Base-by-base conservation (phyloP, 2,329 filamentous ascomycete species). In the Colletotrichum spinosum region DNA sequence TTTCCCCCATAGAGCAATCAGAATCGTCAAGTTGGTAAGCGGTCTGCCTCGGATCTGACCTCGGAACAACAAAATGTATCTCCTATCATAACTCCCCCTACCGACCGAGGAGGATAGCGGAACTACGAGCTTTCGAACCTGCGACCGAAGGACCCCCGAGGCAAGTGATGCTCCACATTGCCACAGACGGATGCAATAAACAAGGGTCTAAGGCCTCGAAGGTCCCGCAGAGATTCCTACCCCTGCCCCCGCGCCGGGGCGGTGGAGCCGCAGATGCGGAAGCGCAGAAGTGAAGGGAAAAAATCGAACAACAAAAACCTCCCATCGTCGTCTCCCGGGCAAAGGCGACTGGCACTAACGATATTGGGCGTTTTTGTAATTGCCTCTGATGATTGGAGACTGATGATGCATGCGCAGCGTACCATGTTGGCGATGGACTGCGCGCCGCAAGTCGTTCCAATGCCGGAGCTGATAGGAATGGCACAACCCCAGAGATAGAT, bases 61-160 rank as follows among this genome's bases (percentile, higher is more conserved):
- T 67, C 59, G 53, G 64, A 34, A 11, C 11, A 25, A 25, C 9
- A 8, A 8, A 39, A 12, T 13, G 17, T 68, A 68, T 67, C 66
- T 60, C 66, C 66, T 68, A 68, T 68, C 66, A 66, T 55, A 68
- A 45, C 37, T 54, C 57, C 66, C 52, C 45, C 12, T 33, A 37
- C 25, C 44, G 41, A n/a, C 66, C 66, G 66, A 68, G 66, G 53
- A 34, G 41, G 42, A 37, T 33, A 35, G 48, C 66, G 66, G 66
- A 68, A 55, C 57, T 67, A 55, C 66, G 66, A 68, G 57, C 34
- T 58, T 33, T 44, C 44, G 39, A 66, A 52, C 62, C 62, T 61
- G 62, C 52, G 63, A 67, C 57, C 66, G 62, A 68, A 67, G 57
- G 51, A 55, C 44, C 55, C 41, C 61, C 66, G 62, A 60, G 53